phyloP scores from a whole-genome alignment of 352 stramenopile genomes.

The Pythium apleroticum region DNA sequence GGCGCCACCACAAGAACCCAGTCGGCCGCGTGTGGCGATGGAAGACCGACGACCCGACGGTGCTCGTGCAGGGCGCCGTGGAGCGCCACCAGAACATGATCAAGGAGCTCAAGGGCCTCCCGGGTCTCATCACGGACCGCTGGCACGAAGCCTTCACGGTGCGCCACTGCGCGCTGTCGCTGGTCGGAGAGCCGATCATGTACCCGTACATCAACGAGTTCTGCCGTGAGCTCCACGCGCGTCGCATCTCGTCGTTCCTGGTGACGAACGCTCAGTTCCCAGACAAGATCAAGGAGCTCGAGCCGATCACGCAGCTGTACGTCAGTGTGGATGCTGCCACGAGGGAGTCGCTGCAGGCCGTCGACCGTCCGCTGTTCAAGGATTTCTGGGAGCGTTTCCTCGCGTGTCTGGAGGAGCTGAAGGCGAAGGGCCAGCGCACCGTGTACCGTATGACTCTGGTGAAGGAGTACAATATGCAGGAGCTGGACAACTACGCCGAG shows the following conservation, averaged over 20 bases:
- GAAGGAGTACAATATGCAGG: constrained; percentile 98
- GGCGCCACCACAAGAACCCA: constrained; percentile 99
- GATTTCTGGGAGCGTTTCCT: constrained; percentile 98
- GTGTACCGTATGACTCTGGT: constrained; percentile 97
- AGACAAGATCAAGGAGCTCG: constrained; percentile 93
- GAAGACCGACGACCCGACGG: constrained; percentile 96
- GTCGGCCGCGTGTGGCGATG: constrained; percentile 97
- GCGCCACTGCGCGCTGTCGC: constrained; percentile 95
- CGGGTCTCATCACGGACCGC: constrained; percentile 92
- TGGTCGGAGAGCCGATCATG: constrained; percentile 99
- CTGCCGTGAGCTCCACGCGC: constrained; percentile 92
- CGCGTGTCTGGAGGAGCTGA: constrained; percentile 89
- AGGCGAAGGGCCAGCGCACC: constrained; percentile 95
- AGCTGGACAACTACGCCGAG: constrained; percentile 94
- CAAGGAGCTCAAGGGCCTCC: constrained; percentile 94
- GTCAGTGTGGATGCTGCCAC: constrained; percentile 98
- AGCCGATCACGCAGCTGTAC: constrained; percentile 98
- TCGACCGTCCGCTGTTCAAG: constrained; percentile 96
- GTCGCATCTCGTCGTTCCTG: constrained; percentile 97
- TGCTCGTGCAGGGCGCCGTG: constrained; percentile 94
- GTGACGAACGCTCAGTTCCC: constrained; percentile 99
- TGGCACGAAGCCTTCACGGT: constrained; percentile 96
- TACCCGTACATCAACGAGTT: constrained; percentile 99
- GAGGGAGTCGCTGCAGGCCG: constrained; percentile 94
- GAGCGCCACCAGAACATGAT: constrained; percentile 92